Conservation (phyloP, 768 basidiomycete genomes). For the Mycena floridula region DNA sequence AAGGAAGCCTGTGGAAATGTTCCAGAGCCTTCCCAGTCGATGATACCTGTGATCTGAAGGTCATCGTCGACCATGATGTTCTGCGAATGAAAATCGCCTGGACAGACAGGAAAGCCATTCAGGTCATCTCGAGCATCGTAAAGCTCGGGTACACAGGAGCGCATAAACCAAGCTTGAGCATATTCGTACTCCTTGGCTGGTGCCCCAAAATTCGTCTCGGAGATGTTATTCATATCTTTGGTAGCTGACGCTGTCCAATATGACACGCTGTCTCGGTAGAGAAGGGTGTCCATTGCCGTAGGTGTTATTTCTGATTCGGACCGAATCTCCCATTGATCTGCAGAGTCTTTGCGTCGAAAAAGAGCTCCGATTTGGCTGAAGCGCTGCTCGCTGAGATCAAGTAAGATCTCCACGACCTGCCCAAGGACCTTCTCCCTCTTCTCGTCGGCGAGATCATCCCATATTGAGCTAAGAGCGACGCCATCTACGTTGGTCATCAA, state of each 20-base stretch:
- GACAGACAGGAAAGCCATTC: constrained; percentile 10
- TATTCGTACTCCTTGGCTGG: constrained; percentile 2
- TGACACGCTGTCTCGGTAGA: constrained; percentile 1
- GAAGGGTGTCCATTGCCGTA: not conserved
- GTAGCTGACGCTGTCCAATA: constrained; percentile 6
- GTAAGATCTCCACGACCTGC: constrained; percentile 6
- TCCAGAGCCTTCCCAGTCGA: constrained; percentile 17
- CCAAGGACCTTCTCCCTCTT: constrained; percentile 3
- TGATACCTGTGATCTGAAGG: constrained; percentile 6
- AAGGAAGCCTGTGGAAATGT: constrained; percentile 4
- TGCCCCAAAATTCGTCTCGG: constrained; percentile 4
- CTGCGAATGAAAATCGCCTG: constrained; percentile 16
- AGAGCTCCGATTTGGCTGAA: constrained; percentile 6
- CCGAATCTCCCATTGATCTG: not conserved
- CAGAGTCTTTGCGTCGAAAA: not conserved
- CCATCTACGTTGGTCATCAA: constrained; percentile 4
- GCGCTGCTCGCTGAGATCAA: constrained; percentile 4
- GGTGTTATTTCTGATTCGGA: constrained; percentile 1
- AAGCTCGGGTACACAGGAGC: constrained; percentile 4
- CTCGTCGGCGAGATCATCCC: constrained; percentile 6
- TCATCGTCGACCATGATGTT: constrained; percentile 15
- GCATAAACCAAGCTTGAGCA: constrained; percentile 8
- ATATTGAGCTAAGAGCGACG: constrained; percentile 5
- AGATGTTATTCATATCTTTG: constrained; percentile 3
- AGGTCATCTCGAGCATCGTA: constrained; percentile 10